Evolutionary conservation across 2,329 filamentous ascomycete genomes (phyloP).

Genomic region (Fusarium penzigii): DNA sequence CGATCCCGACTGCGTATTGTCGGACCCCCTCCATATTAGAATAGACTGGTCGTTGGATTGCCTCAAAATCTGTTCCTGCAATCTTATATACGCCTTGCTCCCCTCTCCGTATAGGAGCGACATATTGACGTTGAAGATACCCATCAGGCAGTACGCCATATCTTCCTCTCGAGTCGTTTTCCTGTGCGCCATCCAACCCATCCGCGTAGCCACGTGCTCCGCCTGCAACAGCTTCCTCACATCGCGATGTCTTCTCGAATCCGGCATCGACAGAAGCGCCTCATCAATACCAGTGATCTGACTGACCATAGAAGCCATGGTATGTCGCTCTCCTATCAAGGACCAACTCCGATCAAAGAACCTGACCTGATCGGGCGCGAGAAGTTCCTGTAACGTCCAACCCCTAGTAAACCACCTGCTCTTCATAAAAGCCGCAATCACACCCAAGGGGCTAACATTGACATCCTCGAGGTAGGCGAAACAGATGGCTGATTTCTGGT

Average conservation of each 20-base stretch:
- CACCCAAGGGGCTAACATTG: constrained; percentile 13
- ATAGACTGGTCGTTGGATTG: constrained; percentile 37
- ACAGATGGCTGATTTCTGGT: constrained; percentile 21
- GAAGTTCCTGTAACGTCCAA: constrained; percentile 29
- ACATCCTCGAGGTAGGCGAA: constrained; percentile 28
- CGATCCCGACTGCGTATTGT: constrained; percentile 12
- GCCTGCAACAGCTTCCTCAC: constrained; percentile 21
- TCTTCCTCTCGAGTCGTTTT: constrained; percentile 34
- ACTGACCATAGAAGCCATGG: constrained; percentile 20
- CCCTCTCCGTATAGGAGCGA: constrained; percentile 39
- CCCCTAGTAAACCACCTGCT: constrained; percentile 28
- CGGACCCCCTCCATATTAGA: constrained; percentile 31
- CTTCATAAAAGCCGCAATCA: constrained; percentile 16
- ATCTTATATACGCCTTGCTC: constrained; percentile 33
- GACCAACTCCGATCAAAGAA: constrained; percentile 29
- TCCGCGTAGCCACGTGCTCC: constrained; percentile 33
- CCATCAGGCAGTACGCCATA: constrained; percentile 37
- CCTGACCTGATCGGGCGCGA: constrained; percentile 27
- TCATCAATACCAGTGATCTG: constrained; percentile 27
- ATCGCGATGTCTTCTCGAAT: constrained; percentile 18
- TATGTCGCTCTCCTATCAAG: constrained; percentile 20
- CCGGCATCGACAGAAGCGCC: constrained; percentile 16
- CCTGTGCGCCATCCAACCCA: constrained; percentile 38
- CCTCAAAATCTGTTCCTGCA: constrained; percentile 39
- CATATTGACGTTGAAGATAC: constrained; percentile 39